A percentile compares a stretch with the other conserved stretches of the same genome.
Conservation (phyloP, 768 basidiomycete genomes). For the Brasilioporus rufonigricans region DNA sequence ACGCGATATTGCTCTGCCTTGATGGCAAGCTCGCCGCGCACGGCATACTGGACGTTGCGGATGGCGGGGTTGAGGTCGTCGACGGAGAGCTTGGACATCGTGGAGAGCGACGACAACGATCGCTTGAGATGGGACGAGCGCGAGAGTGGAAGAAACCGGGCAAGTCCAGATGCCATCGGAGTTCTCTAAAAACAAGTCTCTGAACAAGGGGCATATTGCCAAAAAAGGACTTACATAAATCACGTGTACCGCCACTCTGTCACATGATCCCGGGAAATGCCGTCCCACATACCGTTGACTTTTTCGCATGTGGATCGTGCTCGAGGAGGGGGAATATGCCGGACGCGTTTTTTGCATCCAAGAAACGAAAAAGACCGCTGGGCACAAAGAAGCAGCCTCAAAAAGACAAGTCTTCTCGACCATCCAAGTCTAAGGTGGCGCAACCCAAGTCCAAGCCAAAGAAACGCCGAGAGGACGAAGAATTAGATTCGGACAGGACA, state of each 20-base stretch:
- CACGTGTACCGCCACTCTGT: not conserved
- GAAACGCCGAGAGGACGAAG: constrained; percentile 48
- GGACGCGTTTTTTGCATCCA: constrained; percentile 76
- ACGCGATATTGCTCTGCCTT: constrained; percentile 84
- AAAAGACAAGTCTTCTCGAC: constrained; percentile 15
- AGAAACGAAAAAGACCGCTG: constrained; percentile 58
- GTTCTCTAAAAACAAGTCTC: not conserved
- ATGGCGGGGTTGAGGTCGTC: constrained; percentile 81
- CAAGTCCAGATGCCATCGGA: constrained; percentile 11
- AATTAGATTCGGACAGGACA: constrained; percentile 61
- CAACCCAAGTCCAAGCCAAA: constrained; percentile 21
- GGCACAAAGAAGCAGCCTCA: constrained; percentile 24
- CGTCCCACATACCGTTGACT: constrained; percentile 9
- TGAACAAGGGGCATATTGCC: not conserved
- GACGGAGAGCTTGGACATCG: constrained; percentile 60
- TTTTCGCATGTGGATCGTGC: constrained; percentile 15
- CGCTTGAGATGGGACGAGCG: not conserved
- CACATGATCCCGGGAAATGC: constrained; percentile 20
- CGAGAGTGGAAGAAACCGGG: constrained; percentile 5
- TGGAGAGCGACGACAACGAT: constrained; percentile 5
- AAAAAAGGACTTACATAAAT: not conserved
- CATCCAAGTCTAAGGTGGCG: constrained; percentile 19
- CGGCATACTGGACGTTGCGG: constrained; percentile 91
- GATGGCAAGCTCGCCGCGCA: constrained; percentile 95
- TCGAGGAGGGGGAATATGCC: constrained; percentile 48